These are phyloP conservation scores for Candida boleticola DNA, from an alignment of 805 yeast species.

Conservation along the genomic window DNA sequence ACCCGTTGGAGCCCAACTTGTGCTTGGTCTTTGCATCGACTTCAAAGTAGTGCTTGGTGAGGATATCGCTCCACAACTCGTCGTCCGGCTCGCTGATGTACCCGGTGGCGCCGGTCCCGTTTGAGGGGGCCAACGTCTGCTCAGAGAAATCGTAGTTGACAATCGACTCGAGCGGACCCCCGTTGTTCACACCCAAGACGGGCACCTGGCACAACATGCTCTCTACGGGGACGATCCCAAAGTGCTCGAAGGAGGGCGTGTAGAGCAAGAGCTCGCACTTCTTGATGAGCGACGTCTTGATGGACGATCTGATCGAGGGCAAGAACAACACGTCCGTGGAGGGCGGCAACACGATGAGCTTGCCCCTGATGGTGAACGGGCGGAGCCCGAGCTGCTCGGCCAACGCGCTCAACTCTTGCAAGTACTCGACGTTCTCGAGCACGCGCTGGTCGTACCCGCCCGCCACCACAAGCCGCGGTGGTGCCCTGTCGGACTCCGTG, in stretches of 20 bases:
- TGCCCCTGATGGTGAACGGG: slow-evolving; percentile 44
- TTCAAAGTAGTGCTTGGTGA: slow-evolving; percentile 37
- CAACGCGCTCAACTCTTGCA: slow-evolving; percentile 55
- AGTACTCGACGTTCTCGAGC: slow-evolving; percentile 69
- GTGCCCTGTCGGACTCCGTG: slow-evolving; percentile 22
- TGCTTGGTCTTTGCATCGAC: slow-evolving; percentile 16
- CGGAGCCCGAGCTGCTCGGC: slow-evolving; percentile 46
- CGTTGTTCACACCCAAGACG: slow-evolving; percentile 81
- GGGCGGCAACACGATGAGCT: slow-evolving; percentile 31
- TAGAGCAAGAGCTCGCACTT: slow-evolving; percentile 65
- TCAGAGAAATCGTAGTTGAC: slow-evolving; percentile 26
- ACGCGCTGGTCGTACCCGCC: slow-evolving; percentile 90
- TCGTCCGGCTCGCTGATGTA: slow-evolving; percentile 52
- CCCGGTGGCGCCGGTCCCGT: slow-evolving; percentile 56
- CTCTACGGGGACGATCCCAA: slow-evolving; percentile 96
- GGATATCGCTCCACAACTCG: slow-evolving; percentile 52
- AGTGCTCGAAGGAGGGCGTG: slow-evolving; percentile 91
- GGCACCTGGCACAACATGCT: slow-evolving; percentile 85
- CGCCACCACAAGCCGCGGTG: slow-evolving; percentile 62
- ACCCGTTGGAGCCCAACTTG: slow-evolving; percentile 34
- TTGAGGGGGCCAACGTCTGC: slow-evolving; percentile 12
- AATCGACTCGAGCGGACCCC: slow-evolving; percentile 90
- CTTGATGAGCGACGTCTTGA: slow-evolving; percentile 61
- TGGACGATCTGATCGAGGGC: slow-evolving; percentile 70
- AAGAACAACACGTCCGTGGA: slow-evolving; percentile 61